A percentile compares a stretch with the other conserved stretches of the same genome.
These are phyloP conservation scores for Globomyces pollinis-pini DNA, from an alignment of 192 early-diverging fungal species.

Conservation along the genomic window DNA sequence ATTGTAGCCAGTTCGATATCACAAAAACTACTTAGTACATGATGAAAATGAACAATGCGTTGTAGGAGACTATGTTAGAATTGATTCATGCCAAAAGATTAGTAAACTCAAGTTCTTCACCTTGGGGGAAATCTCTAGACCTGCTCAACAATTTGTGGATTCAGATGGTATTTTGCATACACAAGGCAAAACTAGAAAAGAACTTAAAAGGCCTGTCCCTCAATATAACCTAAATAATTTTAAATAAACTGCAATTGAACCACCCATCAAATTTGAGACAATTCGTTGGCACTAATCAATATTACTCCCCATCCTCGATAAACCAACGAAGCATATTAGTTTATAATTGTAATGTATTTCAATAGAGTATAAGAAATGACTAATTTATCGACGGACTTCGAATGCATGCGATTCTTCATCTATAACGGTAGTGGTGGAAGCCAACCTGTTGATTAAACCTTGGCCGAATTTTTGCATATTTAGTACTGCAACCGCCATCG, in stretches of 20 bases:
- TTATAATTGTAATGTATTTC: background rate
- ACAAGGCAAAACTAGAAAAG: background rate
- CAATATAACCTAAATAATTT: constrained; percentile 9
- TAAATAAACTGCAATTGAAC: too few species aligned
- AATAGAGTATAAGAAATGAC: too few species aligned
- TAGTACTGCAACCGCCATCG: constrained; percentile 45
- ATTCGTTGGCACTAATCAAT: too few species aligned
- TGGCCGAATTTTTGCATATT: constrained; percentile 60
- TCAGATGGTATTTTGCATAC: constrained; percentile 35
- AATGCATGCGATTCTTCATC: too few species aligned
- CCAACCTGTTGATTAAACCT: constrained; percentile 32
- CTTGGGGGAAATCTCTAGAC: constrained; percentile 67
- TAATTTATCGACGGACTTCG: too few species aligned
- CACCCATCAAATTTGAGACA: too few species aligned
- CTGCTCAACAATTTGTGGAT: constrained; percentile 25
- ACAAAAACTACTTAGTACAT: constrained; percentile 85
- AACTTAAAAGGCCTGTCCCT: background rate
- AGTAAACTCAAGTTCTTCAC: constrained; percentile 84
- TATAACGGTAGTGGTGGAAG: too few species aligned
- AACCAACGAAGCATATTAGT: too few species aligned
- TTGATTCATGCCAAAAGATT: constrained; percentile 79
- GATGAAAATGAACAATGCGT: constrained; percentile 74
- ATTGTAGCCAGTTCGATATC: constrained; percentile 62
- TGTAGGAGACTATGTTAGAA: constrained; percentile 84
- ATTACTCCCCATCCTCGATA: too few species aligned